Evolutionary conservation across 305 asterid genomes (phyloP), one percentile per base, ranked within the genome.

Genomic region (Plantago coronopus): DNA sequence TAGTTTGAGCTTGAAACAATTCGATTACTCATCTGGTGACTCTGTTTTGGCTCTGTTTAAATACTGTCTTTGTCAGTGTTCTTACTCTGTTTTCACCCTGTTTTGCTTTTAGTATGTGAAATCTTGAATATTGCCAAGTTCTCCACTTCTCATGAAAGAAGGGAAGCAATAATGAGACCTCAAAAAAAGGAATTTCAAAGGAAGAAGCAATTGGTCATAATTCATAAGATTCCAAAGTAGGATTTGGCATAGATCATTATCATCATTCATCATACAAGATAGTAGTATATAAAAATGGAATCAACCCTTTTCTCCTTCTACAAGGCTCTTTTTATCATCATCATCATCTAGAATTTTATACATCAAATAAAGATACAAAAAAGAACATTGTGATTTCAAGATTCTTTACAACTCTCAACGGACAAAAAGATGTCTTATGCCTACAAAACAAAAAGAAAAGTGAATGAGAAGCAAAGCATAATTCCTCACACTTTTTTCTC

Each of bases 381-480:
- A 68, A 53, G 56, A 20, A 68, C 54, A 66, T 63, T 62, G 77
- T 67, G 66, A 73, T 74, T 67, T 60, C 70, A 71, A 80, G 83
- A 81, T 82, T 84, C 93, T 77, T 65, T 81, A 67, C 80, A 74
- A 57, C 74, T 70, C 66, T 64, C 51, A 75, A 74, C 66, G 69
- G 80, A 74, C 70, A 73, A 75, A 79, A 78, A 73, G 79, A 63
- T 77, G 69, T 75, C 77, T 69, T 65, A 22, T 38, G 58, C 68
- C 79, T 69, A 76, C 72, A 66, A 69, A 69, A 65, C 23, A 34
- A 21, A 57, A 62, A 50, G 73, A 81, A 73, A 68, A 80, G 87
- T 77, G 82, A 75, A 67, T 9, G 27, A 78, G 76, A 81, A 77
- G 81, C 65, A 79, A 81, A 77, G 88, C 79, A 83, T 77, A 70